Evolutionary conservation across 2,329 filamentous ascomycete genomes (phyloP).

Genomic region (Arthrobotrys pseudoclavata): DNA sequence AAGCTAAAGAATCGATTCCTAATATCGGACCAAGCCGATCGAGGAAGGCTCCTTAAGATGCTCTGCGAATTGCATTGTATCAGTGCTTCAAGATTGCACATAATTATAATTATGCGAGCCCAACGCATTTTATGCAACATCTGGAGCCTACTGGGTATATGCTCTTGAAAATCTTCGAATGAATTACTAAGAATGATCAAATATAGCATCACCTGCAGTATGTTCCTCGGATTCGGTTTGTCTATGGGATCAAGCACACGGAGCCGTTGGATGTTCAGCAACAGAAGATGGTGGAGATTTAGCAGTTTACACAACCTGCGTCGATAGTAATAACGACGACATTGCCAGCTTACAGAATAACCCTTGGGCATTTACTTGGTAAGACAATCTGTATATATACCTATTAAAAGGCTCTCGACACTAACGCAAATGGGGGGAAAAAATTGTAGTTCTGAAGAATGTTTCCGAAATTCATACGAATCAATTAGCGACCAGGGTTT

Average conservation of each 20-base stretch:
- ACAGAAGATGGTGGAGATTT: constrained; percentile 23
- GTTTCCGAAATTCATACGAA: constrained; percentile 53
- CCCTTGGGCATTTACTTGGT: constrained; percentile 57
- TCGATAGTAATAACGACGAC: constrained; percentile 42
- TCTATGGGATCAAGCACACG: constrained; percentile 51
- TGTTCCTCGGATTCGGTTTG: constrained; percentile 54
- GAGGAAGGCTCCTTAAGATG: too few relatives aligned
- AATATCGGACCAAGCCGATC: neutral
- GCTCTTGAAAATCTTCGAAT: neutral
- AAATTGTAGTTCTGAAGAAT: constrained; percentile 28
- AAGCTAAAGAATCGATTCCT: constrained; percentile 9
- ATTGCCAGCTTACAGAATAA: constrained; percentile 33
- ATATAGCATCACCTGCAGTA: constrained; percentile 42
- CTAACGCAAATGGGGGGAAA: neutral
- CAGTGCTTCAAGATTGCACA: too few relatives aligned
- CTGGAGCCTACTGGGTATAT: neutral
- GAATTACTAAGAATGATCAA: constrained; percentile 1
- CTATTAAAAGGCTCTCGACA: neutral
- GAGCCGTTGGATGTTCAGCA: constrained; percentile 52
- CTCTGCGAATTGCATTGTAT: too few relatives aligned
- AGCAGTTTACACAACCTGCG: constrained; percentile 54
- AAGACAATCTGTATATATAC: neutral
- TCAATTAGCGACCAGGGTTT: constrained; percentile 44
- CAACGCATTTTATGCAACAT: constrained; percentile 38
- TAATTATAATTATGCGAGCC: too few relatives aligned